phyloP scores from a whole-genome alignment of 768 basidiomycete species.

The Termitomyces bulborhizus region DNA sequence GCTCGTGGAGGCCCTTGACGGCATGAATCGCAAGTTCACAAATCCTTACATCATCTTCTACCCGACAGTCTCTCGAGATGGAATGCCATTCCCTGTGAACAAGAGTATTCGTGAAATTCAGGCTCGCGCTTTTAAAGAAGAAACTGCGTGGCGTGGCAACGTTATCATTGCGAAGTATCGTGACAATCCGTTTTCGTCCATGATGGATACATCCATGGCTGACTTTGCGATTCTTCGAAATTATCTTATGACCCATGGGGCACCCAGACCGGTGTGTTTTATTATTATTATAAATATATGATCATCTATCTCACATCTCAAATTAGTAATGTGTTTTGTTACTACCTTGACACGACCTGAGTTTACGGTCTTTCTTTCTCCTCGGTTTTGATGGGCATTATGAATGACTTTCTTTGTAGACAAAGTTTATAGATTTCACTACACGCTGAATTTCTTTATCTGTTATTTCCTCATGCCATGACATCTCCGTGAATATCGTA shows the following conservation, averaged over 20 bases:
- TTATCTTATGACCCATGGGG: constrained; percentile 63
- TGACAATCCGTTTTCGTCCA: constrained; percentile 45
- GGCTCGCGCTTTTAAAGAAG: constrained; percentile 52
- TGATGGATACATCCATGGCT: constrained; percentile 76
- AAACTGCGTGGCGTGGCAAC: constrained; percentile 73
- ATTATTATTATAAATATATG: too few relatives aligned
- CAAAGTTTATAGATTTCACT: not conserved
- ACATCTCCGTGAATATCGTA: not conserved
- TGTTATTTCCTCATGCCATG: not conserved
- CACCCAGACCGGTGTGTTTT: constrained; percentile 35
- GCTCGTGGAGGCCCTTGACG: constrained; percentile 71
- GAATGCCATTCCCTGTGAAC: constrained; percentile 79
- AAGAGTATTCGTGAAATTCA: constrained; percentile 73
- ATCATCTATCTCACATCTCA: not conserved
- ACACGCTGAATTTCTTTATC: not conserved
- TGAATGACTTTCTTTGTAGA: not conserved
- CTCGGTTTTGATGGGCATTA: not conserved
- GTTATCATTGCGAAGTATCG: constrained; percentile 70
- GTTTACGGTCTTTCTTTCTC: not conserved
- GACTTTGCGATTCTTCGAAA: constrained; percentile 82
- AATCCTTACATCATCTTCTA: constrained; percentile 82
- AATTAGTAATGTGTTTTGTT: not conserved
- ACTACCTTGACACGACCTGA: not conserved
- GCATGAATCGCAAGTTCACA: constrained; percentile 74
- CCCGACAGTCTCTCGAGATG: constrained; percentile 68